phyloP scores from a whole-genome alignment of 208 protist genomes.

The Acanthamoeba quina region DNA sequence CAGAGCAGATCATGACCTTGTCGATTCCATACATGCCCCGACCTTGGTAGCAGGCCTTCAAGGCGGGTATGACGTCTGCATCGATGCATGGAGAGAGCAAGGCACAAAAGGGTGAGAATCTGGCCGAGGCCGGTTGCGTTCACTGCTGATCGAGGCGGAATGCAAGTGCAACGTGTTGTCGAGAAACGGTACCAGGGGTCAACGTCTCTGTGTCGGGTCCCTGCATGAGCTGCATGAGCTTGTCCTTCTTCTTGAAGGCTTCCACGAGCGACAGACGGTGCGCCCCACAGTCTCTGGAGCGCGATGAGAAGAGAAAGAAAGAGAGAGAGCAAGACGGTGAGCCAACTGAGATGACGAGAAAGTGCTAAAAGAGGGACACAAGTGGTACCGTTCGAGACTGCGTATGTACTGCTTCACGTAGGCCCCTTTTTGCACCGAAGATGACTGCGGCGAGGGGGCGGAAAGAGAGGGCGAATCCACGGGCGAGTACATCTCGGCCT shows the following conservation, averaged over 20 bases:
- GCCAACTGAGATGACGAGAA: not conserved
- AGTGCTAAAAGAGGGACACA: not conserved
- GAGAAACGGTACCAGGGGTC: conserved; percentile 18
- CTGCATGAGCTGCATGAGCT: conserved; percentile 49
- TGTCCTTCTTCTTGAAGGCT: conserved; percentile 62
- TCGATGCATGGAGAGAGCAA: not conserved
- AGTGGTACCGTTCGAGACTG: conserved; percentile 7
- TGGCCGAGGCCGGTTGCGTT: too few relatives aligned
- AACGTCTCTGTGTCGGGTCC: conserved; percentile 53
- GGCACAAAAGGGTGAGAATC: not conserved
- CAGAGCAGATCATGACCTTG: conserved; percentile 65
- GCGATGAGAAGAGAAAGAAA: not conserved
- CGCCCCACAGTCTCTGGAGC: conserved; percentile 18
- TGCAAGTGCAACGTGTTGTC: not conserved
- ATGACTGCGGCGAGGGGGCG: not conserved
- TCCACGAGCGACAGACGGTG: conserved; percentile 34
- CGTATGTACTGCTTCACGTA: conserved; percentile 56
- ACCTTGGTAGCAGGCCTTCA: conserved; percentile 59
- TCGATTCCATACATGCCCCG: conserved; percentile 61
- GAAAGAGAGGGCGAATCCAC: not conserved
- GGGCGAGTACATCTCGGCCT: not conserved
- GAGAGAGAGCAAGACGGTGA: not conserved
- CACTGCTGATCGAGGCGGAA: not conserved
- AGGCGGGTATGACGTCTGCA: conserved; percentile 35
- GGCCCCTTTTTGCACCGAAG: conserved; percentile 8